These are phyloP conservation scores for Phytophthora sojae DNA, from an alignment of 352 stramenopile species.

Conservation along the genomic window DNA sequence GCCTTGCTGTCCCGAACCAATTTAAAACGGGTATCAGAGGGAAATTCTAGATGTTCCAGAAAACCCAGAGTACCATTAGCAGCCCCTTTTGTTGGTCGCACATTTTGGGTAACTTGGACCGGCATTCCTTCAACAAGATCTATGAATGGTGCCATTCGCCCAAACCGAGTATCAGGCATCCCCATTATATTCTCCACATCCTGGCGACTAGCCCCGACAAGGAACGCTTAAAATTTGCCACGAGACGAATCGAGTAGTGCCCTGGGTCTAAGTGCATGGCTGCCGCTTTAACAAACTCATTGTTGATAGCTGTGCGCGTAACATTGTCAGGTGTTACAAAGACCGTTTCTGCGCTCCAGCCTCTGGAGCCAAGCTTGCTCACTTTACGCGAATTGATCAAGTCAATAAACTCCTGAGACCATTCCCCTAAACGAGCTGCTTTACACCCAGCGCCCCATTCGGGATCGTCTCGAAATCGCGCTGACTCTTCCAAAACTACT, in stretches of 20 bases:
- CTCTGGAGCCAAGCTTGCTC: not conserved
- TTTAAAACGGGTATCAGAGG: constrained; percentile 1
- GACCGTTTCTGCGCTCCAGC: not conserved
- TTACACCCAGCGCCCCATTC: constrained; percentile 7
- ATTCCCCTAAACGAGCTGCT: not conserved
- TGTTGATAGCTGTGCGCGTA: constrained; percentile 9
- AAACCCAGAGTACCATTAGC: constrained; percentile 9
- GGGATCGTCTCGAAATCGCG: not conserved
- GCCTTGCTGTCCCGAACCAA: not conserved
- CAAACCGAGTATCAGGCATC: constrained; percentile 6
- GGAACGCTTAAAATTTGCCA: not conserved
- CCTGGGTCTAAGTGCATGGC: not conserved
- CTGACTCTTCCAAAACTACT: not conserved
- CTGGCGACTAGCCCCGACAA: constrained; percentile 5
- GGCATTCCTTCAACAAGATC: not conserved
- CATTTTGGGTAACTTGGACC: constrained; percentile 7
- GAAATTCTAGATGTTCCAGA: not conserved
- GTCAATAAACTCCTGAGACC: constrained; percentile 10
- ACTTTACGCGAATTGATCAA: constrained; percentile 10
- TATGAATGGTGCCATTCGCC: constrained; percentile 4
- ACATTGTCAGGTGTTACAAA: constrained; percentile 9
- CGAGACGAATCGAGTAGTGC: constrained; percentile 3
- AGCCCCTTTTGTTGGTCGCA: constrained; percentile 3
- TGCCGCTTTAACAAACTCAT: not conserved
- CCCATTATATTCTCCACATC: constrained; percentile 4